Conservation (phyloP, 2,329 filamentous ascomycete species). For the Pseudogymnoascus verrucosus region DNA sequence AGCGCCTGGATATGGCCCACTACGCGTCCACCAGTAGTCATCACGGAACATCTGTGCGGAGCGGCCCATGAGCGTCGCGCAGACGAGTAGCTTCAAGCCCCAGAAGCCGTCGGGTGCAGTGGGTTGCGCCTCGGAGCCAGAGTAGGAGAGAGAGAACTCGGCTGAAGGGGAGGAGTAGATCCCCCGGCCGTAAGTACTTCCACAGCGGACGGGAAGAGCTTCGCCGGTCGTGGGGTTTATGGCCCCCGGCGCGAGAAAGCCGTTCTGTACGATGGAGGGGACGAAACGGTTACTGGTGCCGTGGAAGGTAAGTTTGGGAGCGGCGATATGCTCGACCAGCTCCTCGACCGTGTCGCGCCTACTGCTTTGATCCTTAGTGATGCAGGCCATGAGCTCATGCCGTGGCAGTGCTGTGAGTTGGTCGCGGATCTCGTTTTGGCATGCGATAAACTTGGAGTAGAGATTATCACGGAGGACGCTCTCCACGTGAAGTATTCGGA, state of each 20-base stretch:
- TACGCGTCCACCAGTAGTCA: slow-evolving; percentile 24
- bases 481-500: slow-evolving; percentile 34
- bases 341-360: slow-evolving; percentile 22
- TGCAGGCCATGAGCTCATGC: slow-evolving; percentile 15
- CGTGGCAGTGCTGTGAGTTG: slow-evolving; percentile 18
- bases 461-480: slow-evolving; percentile 31
- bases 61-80: slow-evolving; percentile 39
- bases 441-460: slow-evolving; percentile 24
- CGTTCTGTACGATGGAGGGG: slow-evolving; percentile 36
- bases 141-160: slow-evolving; percentile 33
- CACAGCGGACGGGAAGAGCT: slow-evolving; percentile 27
- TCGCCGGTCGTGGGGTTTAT: slow-evolving; percentile 24
- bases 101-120: slow-evolving; percentile 28
- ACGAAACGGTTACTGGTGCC: slow-evolving; percentile 31
- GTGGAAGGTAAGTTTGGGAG: slow-evolving; percentile 34
- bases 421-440: slow-evolving; percentile 22
- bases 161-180: slow-evolving; percentile 38
- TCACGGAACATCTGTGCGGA: slow-evolving; percentile 25
- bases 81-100: slow-evolving; percentile 36
- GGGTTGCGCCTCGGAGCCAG: slow-evolving; percentile 22
- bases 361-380: slow-evolving; percentile 10
- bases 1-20: slow-evolving; percentile 22
- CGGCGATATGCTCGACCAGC: slow-evolving; percentile 30
- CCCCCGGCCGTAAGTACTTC: slow-evolving; percentile 33
- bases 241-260: slow-evolving; percentile 34